Percentiles rank a stretch among this genome's conserved stretches.
These are phyloP conservation scores for Colletotrichum caudatum DNA, from an alignment of 2,329 filamentous ascomycete species.

Conservation along the genomic window DNA sequence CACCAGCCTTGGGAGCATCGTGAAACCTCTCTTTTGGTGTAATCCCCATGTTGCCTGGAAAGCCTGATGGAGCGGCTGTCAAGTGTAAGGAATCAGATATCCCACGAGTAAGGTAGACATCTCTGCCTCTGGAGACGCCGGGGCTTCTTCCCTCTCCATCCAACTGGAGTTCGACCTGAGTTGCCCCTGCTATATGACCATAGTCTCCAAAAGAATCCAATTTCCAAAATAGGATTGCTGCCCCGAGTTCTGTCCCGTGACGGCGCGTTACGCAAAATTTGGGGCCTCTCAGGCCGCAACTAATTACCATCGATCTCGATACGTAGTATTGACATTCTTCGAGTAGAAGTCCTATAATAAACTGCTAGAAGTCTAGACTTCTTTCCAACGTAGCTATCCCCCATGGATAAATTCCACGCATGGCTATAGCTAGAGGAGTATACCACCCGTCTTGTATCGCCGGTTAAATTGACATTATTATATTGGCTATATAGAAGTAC, in stretches of 20 bases:
- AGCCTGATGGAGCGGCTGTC: neutral
- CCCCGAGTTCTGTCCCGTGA: no score
- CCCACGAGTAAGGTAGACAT: neutral
- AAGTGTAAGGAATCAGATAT: neutral
- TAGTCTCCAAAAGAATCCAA: neutral
- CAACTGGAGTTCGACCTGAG: no score
- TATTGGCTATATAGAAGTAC: neutral
- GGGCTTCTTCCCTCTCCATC: no score
- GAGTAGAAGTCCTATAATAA: neutral
- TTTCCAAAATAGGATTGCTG: neutral
- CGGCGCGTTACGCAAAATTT: no score
- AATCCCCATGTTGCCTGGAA: no score
- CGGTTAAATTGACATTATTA: neutral
- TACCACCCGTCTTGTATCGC: no score
- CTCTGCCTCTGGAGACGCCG: neutral
- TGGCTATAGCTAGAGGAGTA: neutral
- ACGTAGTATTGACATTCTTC: neutral
- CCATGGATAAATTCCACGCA: no score
- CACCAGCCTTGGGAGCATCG: accelerated
- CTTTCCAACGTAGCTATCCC: no score
- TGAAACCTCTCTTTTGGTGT: neutral
- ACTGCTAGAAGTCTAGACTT: neutral
- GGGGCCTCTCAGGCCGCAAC: no score
- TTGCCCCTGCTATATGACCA: no score
- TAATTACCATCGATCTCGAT: neutral